phyloP scores from a whole-genome alignment of 2,329 filamentous ascomycete genomes.

The Colletotrichum tropicicola region DNA sequence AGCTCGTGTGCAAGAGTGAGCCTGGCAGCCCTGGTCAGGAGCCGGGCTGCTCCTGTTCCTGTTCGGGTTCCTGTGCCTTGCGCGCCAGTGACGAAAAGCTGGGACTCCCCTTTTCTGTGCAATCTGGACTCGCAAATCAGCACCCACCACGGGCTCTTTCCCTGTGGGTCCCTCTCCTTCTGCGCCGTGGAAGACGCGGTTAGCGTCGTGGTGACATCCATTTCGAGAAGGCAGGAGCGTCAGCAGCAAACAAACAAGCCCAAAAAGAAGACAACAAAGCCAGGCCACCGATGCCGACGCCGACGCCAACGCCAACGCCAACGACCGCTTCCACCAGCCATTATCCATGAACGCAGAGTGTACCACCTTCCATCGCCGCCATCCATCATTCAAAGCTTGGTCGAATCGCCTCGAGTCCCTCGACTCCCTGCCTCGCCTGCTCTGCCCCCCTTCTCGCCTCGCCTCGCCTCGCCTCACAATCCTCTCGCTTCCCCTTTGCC shows the following conservation, averaged over 20 bases:
- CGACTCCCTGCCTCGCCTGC: neutral
- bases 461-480: neutral
- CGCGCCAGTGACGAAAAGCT: neutral
- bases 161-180: neutral
- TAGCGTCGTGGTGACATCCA: conserved; percentile 28
- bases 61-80: neutral
- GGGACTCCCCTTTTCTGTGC: conserved; percentile 20
- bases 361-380: neutral
- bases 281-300: too few relatives aligned
- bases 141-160: neutral
- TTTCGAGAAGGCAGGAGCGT: conserved; percentile 20
- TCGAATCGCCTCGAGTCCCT: neutral
- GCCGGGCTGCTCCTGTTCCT: neutral
- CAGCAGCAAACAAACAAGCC: conserved; percentile 13
- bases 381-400: neutral
- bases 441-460: neutral
- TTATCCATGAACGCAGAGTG: neutral
- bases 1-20: conserved; percentile 20
- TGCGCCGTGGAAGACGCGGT: neutral
- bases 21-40: neutral
- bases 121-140: conserved; percentile 28
- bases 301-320: too few relatives aligned
- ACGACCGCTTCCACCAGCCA: neutral
- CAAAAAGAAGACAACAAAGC: conserved; percentile 5
- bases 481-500: conserved; percentile 2